Evolutionary conservation across 306 rosid species (phyloP), one percentile per base, ranked within the genome.

Genomic region (Trichosanthes cucumerina): DNA sequence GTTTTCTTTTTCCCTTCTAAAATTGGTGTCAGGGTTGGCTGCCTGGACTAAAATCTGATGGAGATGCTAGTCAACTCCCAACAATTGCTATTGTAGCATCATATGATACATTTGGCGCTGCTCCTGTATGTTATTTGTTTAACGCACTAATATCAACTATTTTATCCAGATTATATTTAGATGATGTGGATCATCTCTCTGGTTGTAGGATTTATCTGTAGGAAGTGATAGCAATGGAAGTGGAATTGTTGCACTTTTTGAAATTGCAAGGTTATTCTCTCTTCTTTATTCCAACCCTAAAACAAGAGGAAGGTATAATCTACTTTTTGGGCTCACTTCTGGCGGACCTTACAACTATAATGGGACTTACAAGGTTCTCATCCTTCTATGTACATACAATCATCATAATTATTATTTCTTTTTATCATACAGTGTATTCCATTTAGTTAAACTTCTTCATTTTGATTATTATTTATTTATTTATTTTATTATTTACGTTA

Each of bases 191-290:
- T 33, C 43, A 65, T 84, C 66, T 82, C 31, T 82, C 41, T 72
- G 74, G 80, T 80, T 84, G 84, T 80, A 96, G 99, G 92, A 92
- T 9, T 88, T 96, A 78, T 96, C 99, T 62, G 96, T 92, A 83
- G 99, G 98, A 88, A 96, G 98, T 50, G 99, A 92, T 79, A 96
- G 99, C 87, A 96, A 89, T 78, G 99, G 99, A 83, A 96, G 99
- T 44, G 98, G 99, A 44, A 76, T 88, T 80, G 99, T 88, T 79
- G 99, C 99, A 74, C 97, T 96, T 80, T 97, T 96, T 81, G 99
- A 96, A 86, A 93, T 96, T 81, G 99, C 98, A 71, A 90, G 99
- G 89, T 82, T 96, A 79, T 92, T 96, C 84, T 96, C 99, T 79
- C 83, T 89, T 78, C 88, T 96, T 36, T 96, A 96, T 87, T 96